Base-by-base conservation (phyloP, 306 rosid species). In the Citrullus mucosospermus region DNA sequence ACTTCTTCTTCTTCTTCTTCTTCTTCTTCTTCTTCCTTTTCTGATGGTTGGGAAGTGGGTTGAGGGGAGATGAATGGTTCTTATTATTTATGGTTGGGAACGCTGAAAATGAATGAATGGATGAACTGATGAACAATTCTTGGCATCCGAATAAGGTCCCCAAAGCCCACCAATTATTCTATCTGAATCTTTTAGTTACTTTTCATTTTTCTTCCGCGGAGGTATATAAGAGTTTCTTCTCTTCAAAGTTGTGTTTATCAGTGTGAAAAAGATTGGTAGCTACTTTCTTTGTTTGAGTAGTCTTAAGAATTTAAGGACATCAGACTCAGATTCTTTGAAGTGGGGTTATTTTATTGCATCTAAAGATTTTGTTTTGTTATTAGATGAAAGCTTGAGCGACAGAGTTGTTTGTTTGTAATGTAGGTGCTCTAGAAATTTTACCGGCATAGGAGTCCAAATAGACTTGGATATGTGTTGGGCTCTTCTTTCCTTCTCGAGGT, bases 41-140 rank as follows among this genome's bases (percentile, higher is more conserved):
- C n/a, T 54, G 57, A 32, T 1, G 28, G 15, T 39, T 67, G 36
- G 78, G 16, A 32, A 66, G 77, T 48, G 9, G 57, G 43, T 79
- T 38, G 67, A 50, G 58, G 57, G 56, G 38, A 28, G 36, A 18
- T 18, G 11, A 34, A 73, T 16, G 60, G 0, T 51, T 79, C 22
- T 41, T 25, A 3, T 14, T 43, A 3, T 78, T 67, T 69, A 48
- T 79, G 39, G 66, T 65, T 48, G 53, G 53, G 53, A 48, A 48
- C 53, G 53, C 16, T 48, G 53, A 12, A 48, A 48, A 48, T 48
- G 53, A 48, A 46, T 46, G 71, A 39, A 15, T 20, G n/a, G 63
- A 84, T 20, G 80, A 77, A 79, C 65, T 16, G 63, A 84, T 20
- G 80, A 77, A 79, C 65, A n/a, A 70, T 66, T 38, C 3, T 17